These are phyloP conservation scores for Euphorbia tirucalli DNA, from an alignment of 345 rosid genomes.

Conservation along the genomic window DNA sequence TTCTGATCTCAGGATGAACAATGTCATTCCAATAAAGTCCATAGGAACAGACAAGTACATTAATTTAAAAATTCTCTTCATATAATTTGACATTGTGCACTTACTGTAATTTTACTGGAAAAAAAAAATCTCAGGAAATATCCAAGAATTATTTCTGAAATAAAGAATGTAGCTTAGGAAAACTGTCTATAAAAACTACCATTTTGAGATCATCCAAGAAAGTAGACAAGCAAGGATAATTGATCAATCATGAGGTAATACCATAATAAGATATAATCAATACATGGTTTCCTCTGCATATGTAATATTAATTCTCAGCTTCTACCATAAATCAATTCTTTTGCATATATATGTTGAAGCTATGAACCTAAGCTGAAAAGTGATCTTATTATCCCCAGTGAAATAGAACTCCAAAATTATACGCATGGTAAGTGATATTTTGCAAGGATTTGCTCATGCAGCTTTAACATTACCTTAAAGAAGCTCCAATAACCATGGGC, in stretches of 20 bases:
- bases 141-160: slow-evolving; percentile 2
- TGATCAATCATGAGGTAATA: background rate
- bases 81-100: background rate
- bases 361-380: background rate
- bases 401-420: background rate
- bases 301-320: background rate
- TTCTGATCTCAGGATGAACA: background rate
- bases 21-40: background rate
- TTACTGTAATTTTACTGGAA: background rate
- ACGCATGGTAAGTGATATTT: background rate
- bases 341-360: background rate
- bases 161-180: background rate
- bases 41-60: background rate
- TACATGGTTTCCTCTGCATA: background rate
- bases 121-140: background rate
- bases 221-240: background rate
- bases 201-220: slow-evolving; percentile 1
- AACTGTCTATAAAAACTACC: background rate
- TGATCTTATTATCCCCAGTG: background rate
- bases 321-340: background rate
- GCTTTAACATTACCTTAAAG: slow-evolving; percentile 50
- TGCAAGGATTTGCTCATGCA: slow-evolving; percentile 11
- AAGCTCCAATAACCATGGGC: slow-evolving; percentile 92
- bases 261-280: background rate
- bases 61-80: background rate